Conservation (phyloP, 1,139 yeast species). For the Ogataea hybrid region DNA sequence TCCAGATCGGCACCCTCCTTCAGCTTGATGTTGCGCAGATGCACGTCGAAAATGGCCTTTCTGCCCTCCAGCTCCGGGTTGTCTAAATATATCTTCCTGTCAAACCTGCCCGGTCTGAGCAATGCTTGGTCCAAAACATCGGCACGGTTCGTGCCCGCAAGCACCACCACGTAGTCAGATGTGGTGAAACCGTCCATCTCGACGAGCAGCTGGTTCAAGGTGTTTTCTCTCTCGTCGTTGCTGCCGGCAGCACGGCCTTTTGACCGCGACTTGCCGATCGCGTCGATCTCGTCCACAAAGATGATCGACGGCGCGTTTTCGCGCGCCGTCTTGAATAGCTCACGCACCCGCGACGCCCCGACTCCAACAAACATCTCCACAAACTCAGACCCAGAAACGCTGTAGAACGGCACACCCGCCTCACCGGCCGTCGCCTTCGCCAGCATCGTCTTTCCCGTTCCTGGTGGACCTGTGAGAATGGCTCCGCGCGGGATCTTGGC, state of each 20-base stretch:
- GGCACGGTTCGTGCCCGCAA: constrained; percentile 82
- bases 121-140: constrained; percentile 76
- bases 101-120: constrained; percentile 83
- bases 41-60: constrained; percentile 71
- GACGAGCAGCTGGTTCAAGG: constrained; percentile 73
- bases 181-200: constrained; percentile 85
- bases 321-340: constrained; percentile 73
- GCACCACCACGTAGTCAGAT: constrained; percentile 73
- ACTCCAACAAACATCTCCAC: constrained; percentile 85
- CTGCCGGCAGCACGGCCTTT: constrained; percentile 55
- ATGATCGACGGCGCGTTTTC: constrained; percentile 80
- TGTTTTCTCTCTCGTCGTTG: constrained; percentile 79
- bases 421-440: constrained; percentile 88
- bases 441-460: constrained; percentile 79
- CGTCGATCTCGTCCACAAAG: constrained; percentile 83
- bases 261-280: constrained; percentile 77
- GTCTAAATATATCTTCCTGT: constrained; percentile 71
- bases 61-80: constrained; percentile 79
- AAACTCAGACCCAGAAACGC: constrained; percentile 81
- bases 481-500: constrained; percentile 87
- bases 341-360: constrained; percentile 82
- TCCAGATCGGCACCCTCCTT: constrained; percentile 47
- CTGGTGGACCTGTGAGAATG: constrained; percentile 80
- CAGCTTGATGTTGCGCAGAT: constrained; percentile 58
- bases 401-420: constrained; percentile 78